Conservation (phyloP, 192 early-diverging fungal species). For the Diversispora eburnea region DNA sequence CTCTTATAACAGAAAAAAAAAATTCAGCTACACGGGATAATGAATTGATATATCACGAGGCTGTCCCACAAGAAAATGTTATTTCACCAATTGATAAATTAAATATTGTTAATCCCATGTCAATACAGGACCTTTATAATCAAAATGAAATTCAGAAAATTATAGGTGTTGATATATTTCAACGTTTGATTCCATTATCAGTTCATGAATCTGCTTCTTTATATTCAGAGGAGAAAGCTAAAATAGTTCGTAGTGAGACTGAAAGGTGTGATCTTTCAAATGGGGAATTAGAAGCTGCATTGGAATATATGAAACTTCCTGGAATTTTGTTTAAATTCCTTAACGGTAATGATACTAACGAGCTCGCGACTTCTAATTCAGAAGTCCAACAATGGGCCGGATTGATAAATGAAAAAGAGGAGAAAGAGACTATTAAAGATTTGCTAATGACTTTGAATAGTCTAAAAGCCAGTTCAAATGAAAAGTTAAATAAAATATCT, state of each 20-base stretch:
- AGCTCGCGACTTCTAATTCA: conserved; percentile 52
- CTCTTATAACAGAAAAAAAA: conserved; percentile 70
- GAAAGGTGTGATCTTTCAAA: conserved; percentile 79
- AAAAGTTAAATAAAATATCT: conserved; percentile 62
- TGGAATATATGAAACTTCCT: conserved; percentile 88
- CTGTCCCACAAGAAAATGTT: conserved; percentile 73
- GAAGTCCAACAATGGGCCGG: conserved; percentile 63
- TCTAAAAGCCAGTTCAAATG: conserved; percentile 59
- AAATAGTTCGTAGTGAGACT: conserved; percentile 77
- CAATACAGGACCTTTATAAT: conserved; percentile 70
- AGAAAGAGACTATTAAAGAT: conserved; percentile 49
- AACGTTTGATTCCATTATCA: conserved; percentile 81
- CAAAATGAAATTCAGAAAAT: conserved; percentile 78
- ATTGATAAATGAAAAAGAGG: conserved; percentile 59
- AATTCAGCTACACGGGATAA: conserved; percentile 77
- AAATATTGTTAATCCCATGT: conserved; percentile 74
- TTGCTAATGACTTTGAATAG: conserved; percentile 61
- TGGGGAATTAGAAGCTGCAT: conserved; percentile 73
- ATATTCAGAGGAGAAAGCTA: conserved; percentile 96
- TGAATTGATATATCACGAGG: conserved; percentile 92
- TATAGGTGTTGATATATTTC: conserved; percentile 88
- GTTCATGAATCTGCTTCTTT: conserved; percentile 90
- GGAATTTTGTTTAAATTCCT: conserved; percentile 75
- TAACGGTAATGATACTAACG: conserved; percentile 47
- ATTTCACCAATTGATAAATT: conserved; percentile 81